A percentile compares a stretch with the other conserved stretches of the same genome.
phyloP scores from a whole-genome alignment of 768 basidiomycete species.

The Auriscalpium orientale region DNA sequence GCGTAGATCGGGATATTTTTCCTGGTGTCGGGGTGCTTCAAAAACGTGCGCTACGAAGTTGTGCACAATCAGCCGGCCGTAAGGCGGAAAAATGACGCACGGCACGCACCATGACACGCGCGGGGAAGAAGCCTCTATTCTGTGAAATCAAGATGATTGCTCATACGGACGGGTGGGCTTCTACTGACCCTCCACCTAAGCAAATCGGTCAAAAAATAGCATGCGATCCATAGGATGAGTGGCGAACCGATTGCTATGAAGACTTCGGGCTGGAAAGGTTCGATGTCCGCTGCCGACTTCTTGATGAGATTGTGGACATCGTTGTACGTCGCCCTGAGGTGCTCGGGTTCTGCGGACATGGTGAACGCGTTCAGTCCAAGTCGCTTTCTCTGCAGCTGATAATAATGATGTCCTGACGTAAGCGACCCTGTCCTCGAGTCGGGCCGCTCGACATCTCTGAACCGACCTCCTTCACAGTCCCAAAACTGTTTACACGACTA shows the following conservation, averaged over 20 bases:
- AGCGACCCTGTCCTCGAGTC: neutral
- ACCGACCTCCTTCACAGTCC: neutral
- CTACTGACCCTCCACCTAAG: constrained; percentile 74
- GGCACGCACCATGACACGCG: constrained; percentile 68
- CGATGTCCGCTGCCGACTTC: constrained; percentile 53
- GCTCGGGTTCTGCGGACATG: constrained; percentile 37
- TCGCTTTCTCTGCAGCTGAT: no score
- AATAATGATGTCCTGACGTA: no score
- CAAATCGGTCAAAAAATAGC: neutral
- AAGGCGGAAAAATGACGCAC: no score
- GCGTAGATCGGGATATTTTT: constrained; percentile 89
- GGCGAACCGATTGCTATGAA: constrained; percentile 72
- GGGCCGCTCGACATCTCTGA: neutral
- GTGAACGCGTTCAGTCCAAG: neutral
- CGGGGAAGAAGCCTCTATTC: constrained; percentile 88
- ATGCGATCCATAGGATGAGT: neutral
- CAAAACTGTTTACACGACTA: neutral
- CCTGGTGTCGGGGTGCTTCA: constrained; percentile 61
- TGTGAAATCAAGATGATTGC: constrained; percentile 11
- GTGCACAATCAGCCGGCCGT: no score
- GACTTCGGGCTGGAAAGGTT: constrained; percentile 78
- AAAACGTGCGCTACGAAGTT: constrained; percentile 63
- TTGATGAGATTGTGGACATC: constrained; percentile 88
- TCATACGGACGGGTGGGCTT: constrained; percentile 3
- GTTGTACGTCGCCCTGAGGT: constrained; percentile 78